Evolutionary conservation across 2,329 filamentous ascomycete genomes (phyloP).

Genomic region (Anisogramma anomala): DNA sequence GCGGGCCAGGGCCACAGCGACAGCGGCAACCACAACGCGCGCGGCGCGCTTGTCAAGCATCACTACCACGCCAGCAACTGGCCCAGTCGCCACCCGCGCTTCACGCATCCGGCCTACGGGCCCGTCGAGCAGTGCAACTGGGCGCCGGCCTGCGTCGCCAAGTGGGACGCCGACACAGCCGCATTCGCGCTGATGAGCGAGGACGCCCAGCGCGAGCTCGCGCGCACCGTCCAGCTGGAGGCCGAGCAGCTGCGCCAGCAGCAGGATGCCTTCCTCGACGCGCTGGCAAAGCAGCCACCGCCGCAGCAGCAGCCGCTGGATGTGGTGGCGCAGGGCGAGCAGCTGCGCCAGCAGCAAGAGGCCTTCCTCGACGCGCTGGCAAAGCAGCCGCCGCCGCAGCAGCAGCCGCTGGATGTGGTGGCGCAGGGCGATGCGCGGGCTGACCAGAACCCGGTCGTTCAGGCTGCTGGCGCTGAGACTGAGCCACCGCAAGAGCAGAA

Average conservation of each 20-base stretch:
- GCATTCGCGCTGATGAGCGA: constrained; percentile 46
- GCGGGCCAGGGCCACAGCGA: constrained; percentile 64
- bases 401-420: constrained; percentile 3
- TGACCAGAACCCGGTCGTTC: too few species aligned
- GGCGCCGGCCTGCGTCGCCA: constrained; percentile 49
- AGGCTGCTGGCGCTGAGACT: not conserved
- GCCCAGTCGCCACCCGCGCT: constrained; percentile 55
- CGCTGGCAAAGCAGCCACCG: constrained; percentile 4
- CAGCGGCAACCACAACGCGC: constrained; percentile 56
- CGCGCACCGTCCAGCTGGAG: constrained; percentile 26
- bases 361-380: constrained; percentile 5
- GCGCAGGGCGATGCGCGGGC: too few species aligned
- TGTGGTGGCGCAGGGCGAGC: too few species aligned
- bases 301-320: too few species aligned
- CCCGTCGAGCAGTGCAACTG: constrained; percentile 63
- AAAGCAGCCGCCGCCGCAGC: constrained; percentile 7
- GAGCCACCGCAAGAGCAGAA: constrained; percentile 5
- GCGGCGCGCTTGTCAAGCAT: constrained; percentile 57
- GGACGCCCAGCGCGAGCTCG: constrained; percentile 44
- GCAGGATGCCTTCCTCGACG: constrained; percentile 13
- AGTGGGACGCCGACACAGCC: constrained; percentile 55
- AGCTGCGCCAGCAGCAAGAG: too few species aligned
- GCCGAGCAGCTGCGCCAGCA: constrained; percentile 19
- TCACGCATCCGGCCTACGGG: constrained; percentile 56
- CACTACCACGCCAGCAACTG: constrained; percentile 66